Evolutionary conservation across 495 filamentous ascomycete genomes (phyloP), one percentile per base, ranked within the genome.

Genomic region (Trichocladium uniseriatum): DNA sequence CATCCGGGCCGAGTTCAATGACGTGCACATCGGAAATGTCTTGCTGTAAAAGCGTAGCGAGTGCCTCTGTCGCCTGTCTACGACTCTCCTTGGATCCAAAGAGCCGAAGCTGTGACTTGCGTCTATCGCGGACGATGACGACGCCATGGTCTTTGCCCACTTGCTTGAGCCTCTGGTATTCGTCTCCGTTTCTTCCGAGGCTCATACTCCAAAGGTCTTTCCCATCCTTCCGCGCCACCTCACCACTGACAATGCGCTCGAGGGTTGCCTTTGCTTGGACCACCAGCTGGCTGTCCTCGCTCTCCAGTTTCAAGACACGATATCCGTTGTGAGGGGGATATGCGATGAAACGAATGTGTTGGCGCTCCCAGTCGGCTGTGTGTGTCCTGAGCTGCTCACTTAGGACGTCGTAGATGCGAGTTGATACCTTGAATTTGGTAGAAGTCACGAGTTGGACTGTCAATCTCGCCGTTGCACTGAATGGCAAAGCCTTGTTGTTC

Each of bases 271-370:
- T 71, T 4, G 70, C 64, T 19, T 63, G 53, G 1, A 60, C 59
- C 20, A 74, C 67, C 1, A 52, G 55, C 18, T 65, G 55, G 6
- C 54, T 47, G 11, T 64, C 55, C 16, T 70, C 62, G 0, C 72
- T 71, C 39, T 71, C 72, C 6, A 77, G 47, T 38, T 73, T 69
- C 29, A 76, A 39, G 5, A 52, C 54, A 0, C 55, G 57, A 22
- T 59, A 57, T 2, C 50, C 37, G 21, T 48, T 48, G 8, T 40
- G 36, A 1, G 58, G 57, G 1, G 58, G 54, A 21, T 69, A 71
- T 0, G 50, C 47, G 13, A 57, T 60, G 34, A 68, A 54, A 8
- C 48, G 38, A 18, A 71, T 29, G 32, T 65, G 48, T 5, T 62
- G 43, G 29, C 38, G 31, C 15, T 58, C 49, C 66, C 59, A 65